phyloP scores from a whole-genome alignment of 2,329 filamentous ascomycete genomes.

The Cryphonectria nitschkei region DNA sequence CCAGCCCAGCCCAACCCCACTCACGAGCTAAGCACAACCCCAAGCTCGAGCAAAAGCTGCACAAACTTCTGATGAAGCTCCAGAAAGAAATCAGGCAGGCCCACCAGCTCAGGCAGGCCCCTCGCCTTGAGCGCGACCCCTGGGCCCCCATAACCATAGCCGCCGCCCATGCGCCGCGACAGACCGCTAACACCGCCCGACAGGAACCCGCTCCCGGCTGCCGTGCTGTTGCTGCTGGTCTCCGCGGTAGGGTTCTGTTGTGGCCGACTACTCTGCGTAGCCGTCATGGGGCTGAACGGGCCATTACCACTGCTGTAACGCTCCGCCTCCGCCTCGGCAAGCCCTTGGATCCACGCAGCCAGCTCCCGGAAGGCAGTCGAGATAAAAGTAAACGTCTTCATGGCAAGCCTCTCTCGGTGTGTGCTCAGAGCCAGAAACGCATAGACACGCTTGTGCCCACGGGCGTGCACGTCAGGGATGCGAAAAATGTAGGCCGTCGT shows the following conservation, averaged over 20 bases:
- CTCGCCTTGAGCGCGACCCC: slow-evolving; percentile 61
- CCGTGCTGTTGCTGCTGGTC: slow-evolving; percentile 33
- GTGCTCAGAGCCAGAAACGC: slow-evolving; percentile 69
- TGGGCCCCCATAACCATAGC: slow-evolving; percentile 49
- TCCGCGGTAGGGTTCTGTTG: slow-evolving; percentile 37
- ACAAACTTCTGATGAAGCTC: slow-evolving; percentile 69
- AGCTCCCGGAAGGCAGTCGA: slow-evolving; percentile 66
- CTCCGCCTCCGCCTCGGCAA: slow-evolving; percentile 67
- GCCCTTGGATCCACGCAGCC: slow-evolving; percentile 66
- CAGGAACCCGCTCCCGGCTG: slow-evolving; percentile 59
- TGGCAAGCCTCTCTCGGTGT: slow-evolving; percentile 65
- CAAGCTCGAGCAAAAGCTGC: slow-evolving; percentile 62
- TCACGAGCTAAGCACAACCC: slow-evolving; percentile 56
- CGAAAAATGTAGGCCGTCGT: slow-evolving; percentile 74
- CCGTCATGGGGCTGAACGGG: slow-evolving; percentile 33
- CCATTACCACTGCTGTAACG: slow-evolving; percentile 40
- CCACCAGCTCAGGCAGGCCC: slow-evolving; percentile 67
- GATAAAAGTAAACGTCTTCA: slow-evolving; percentile 68
- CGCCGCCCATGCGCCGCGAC: slow-evolving; percentile 60
- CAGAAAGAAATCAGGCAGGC: slow-evolving; percentile 69
- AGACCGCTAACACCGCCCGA: slow-evolving; percentile 58
- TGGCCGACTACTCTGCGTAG: slow-evolving; percentile 40
- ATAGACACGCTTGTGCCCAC: slow-evolving; percentile 70
- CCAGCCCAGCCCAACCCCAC: not conserved
- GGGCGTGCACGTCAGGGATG: slow-evolving; percentile 68